A percentile compares a stretch with the other conserved stretches of the same genome.
Conservation (phyloP, 208 protist genomes). For the Polymyxa betae region DNA sequence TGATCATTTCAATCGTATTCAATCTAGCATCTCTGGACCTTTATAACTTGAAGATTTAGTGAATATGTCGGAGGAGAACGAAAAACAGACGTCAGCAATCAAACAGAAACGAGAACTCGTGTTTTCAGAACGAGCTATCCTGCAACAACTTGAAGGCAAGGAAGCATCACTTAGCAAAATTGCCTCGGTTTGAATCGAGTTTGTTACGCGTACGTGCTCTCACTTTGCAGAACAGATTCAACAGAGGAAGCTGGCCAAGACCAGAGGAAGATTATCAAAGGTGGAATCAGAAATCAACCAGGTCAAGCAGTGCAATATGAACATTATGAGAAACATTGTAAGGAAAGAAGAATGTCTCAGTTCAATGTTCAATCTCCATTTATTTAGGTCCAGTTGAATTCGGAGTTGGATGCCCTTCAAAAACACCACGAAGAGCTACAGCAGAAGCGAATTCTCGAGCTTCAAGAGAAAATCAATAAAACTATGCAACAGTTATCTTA, state of each 20-base stretch:
- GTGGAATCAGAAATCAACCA: not conserved
- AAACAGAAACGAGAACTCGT: not conserved
- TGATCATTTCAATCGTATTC: slow-evolving; percentile 13
- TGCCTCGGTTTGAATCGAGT: not conserved
- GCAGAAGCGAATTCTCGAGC: not conserved
- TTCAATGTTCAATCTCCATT: not conserved
- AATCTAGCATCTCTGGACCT: not conserved
- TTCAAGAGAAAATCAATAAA: not conserved
- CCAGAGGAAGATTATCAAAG: not conserved
- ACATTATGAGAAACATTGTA: not conserved
- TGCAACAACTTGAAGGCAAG: not conserved
- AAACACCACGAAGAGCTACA: not conserved
- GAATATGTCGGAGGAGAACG: not conserved
- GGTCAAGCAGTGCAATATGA: not conserved
- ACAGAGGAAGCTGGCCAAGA: not conserved
- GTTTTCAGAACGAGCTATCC: not conserved
- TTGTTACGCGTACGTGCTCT: not conserved
- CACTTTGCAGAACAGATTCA: not conserved
- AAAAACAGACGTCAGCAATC: not conserved
- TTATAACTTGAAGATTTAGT: not conserved
- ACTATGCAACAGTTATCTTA: not conserved
- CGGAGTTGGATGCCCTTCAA: not conserved
- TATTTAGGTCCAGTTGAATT: not conserved
- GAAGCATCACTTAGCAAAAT: not conserved
- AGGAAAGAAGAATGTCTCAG: not conserved